Evolutionary conservation across 208 protist genomes (phyloP), one percentile per base, ranked within the genome.

Genomic region (Tritrichomonas musculus): DNA sequence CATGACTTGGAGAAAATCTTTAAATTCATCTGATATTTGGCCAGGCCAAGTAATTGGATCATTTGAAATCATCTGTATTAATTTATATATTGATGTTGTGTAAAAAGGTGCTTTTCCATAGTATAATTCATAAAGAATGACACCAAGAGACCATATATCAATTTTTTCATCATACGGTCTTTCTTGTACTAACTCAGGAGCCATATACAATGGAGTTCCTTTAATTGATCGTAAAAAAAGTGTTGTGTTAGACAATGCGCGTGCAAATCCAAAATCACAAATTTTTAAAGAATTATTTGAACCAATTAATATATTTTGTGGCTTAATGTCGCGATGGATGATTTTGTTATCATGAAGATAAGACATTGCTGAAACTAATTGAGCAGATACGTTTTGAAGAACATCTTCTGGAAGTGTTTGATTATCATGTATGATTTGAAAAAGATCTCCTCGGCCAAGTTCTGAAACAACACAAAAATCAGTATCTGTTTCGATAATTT

Each of bases 201-300:
- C 97, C 98, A 99, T 99, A 95, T 99, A 99, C 25, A 99, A 96
- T 39, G 95, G 95, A 8, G 96, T 96, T 20, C 96, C 95, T 92
- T 96, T 98, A 93, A 99, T 98, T 80, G 97, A 98, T 0, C 97
- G 98, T 25, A 99, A 95, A 33, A 98, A 96, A 64, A 98, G 97
- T 3, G 97, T 98, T 93, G 98, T 98, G 94, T 96, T 96, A 65
- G 66, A 72, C 41, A 95, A 92, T 0, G 97, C 96, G 17, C 98
- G 96, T 3, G 98, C 98, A 96, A 99, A 99, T 8, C 98, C 98
- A 96, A 99, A 99, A 96, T 99, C 98, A 77, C 97, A 98, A 5
- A 99, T 95, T 88, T 99, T 99, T 20, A 99, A 93, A 14, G 72
- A 92, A 30, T 64, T 57, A 53, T 94, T 72, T 20, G 92, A 66